Conservation (phyloP, 257 asterid species). For the Przewalskia tangutica region DNA sequence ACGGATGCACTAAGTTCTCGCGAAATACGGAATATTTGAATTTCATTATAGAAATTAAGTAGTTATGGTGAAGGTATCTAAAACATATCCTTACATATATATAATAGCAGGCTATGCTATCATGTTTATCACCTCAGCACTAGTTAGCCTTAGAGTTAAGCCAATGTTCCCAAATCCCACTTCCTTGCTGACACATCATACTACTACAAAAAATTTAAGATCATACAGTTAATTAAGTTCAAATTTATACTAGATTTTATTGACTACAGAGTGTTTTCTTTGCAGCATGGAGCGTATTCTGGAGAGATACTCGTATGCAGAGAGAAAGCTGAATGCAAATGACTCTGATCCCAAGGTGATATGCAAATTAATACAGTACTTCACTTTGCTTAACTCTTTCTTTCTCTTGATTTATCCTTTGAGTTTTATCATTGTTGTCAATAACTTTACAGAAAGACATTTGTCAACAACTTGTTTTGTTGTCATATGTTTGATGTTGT, state of each 20-base stretch:
- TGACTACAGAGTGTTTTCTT: background rate
- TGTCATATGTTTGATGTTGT: too few relatives aligned
- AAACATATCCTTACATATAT: too few relatives aligned
- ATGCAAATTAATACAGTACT: background rate
- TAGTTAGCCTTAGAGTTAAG: too few relatives aligned
- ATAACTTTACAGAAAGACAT: too few relatives aligned
- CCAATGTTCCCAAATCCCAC: background rate
- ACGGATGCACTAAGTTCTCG: too few relatives aligned
- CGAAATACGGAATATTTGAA: too few relatives aligned
- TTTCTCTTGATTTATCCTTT: background rate
- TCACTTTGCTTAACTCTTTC: background rate
- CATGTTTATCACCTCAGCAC: too few relatives aligned
- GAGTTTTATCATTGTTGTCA: background rate
- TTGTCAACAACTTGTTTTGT: too few relatives aligned
- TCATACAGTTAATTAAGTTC: background rate
- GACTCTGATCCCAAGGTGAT: constrained; percentile 36
- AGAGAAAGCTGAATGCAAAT: constrained; percentile 15
- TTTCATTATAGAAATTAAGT: too few relatives aligned
- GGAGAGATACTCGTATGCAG: constrained; percentile 39
- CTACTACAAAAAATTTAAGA: background rate
- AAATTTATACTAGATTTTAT: background rate
- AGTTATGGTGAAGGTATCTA: too few relatives aligned
- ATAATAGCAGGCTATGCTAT: too few relatives aligned
- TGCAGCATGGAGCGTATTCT: constrained; percentile 56
- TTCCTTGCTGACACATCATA: background rate